Conservation (phyloP, 2,329 filamentous ascomycete species). For the Monosporascus sp. region DNA sequence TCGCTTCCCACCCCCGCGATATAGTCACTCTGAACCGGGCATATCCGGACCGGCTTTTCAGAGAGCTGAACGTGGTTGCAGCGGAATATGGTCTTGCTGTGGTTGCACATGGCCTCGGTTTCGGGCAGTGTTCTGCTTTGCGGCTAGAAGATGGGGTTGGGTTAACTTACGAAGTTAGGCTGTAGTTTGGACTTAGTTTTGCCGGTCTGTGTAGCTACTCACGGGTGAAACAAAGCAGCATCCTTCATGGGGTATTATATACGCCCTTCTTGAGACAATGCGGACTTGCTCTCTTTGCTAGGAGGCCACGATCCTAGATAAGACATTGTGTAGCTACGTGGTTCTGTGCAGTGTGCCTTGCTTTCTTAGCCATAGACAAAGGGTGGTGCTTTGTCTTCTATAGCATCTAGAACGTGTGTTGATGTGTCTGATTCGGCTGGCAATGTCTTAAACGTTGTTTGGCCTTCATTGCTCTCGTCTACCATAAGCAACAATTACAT, state of each 20-base stretch:
- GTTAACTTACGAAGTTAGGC: too few species aligned
- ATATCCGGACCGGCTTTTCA: constrained; percentile 7
- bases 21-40: constrained; percentile 11
- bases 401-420: background rate
- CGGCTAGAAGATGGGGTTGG: too few species aligned
- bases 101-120: constrained; percentile 19
- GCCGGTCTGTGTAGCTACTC: background rate
- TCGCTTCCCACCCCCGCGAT: background rate
- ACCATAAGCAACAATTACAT: too few species aligned
- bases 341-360: background rate
- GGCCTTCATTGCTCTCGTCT: too few species aligned
- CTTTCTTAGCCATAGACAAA: background rate
- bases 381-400: background rate
- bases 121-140: too few species aligned
- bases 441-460: too few species aligned
- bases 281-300: background rate
- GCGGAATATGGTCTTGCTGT: constrained; percentile 17
- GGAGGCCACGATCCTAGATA: background rate
- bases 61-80: constrained; percentile 22
- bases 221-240: background rate
- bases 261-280: background rate
- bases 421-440: background rate
- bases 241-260: background rate
- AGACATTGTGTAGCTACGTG: background rate
- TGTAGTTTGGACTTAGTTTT: too few species aligned